Evolutionary conservation across 1,284 basidiomycete genomes (phyloP).

Genomic region (Leccinum angustisporum): DNA sequence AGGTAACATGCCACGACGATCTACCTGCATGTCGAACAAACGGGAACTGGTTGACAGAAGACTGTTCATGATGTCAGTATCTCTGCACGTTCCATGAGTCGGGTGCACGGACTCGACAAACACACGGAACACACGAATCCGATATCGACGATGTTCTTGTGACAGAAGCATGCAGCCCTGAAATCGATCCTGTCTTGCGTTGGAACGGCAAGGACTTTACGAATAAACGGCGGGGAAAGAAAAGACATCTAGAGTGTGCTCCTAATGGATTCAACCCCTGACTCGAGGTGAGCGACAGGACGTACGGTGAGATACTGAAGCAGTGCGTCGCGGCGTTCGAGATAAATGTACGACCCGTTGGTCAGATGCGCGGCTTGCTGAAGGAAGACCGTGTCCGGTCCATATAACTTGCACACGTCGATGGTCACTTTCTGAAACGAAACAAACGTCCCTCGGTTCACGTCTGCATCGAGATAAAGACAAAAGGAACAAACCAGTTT

Average conservation of each 20-base stretch:
- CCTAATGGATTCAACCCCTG: neutral
- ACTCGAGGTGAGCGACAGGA: constrained; percentile 5
- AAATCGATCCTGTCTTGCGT: constrained; percentile 96
- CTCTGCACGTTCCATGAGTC: neutral
- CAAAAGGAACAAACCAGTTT: constrained; percentile 63
- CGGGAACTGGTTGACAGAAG: constrained; percentile 90
- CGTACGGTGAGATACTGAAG: constrained; percentile 86
- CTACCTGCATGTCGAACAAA: constrained; percentile 90
- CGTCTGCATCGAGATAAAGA: neutral
- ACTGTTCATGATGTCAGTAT: constrained; percentile 47
- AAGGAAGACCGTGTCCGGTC: constrained; percentile 90
- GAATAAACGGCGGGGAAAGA: constrained; percentile 79
- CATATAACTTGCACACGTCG: constrained; percentile 92
- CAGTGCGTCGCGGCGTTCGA: constrained; percentile 78
- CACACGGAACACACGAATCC: constrained; percentile 98
- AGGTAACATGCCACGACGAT: constrained; percentile 27
- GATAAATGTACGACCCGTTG: constrained; percentile 88
- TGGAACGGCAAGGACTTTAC: constrained; percentile 79
- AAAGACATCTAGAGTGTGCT: constrained; percentile 78
- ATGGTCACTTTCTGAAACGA: constrained; percentile 83
- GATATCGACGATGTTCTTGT: constrained; percentile 94
- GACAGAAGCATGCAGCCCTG: constrained; percentile 97
- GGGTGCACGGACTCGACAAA: constrained; percentile 73
- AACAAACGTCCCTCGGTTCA: neutral
- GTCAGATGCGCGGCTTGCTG: constrained; percentile 98